Conservation (phyloP, 2,329 filamentous ascomycete genomes). For the Colletotrichum orchidophilum region DNA sequence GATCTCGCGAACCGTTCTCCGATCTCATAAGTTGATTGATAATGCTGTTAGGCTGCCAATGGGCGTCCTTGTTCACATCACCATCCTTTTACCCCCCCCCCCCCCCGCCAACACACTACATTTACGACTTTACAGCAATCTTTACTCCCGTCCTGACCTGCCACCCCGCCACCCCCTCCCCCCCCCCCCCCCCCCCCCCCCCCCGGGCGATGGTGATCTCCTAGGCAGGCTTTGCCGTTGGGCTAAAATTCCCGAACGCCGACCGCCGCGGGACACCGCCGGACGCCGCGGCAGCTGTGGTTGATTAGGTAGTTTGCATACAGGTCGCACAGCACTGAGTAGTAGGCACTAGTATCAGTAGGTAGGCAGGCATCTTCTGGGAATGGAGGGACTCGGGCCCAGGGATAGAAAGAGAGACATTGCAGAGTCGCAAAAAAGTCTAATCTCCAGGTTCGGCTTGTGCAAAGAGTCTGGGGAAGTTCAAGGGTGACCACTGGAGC, state of each 20-base stretch:
- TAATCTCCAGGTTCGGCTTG: not conserved
- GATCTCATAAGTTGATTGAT: not conserved
- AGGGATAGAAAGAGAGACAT: not conserved
- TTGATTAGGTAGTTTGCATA: too few species aligned
- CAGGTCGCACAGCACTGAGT: too few species aligned
- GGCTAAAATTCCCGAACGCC: slow-evolving; percentile 2
- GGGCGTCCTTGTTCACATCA: not conserved
- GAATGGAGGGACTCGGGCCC: not conserved
- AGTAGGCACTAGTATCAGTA: too few species aligned
- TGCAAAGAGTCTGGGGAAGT: slow-evolving; percentile 19
- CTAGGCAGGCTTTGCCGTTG: not conserved
- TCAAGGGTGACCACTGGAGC: not conserved
- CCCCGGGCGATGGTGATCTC: not conserved
- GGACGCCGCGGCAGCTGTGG: slow-evolving; percentile 17
- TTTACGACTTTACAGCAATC: too few species aligned
- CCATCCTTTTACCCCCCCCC: not conserved
- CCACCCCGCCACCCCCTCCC: too few species aligned
- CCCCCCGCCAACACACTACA: too few species aligned
- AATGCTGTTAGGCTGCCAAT: not conserved
- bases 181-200: not conserved
- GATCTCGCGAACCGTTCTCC: not conserved
- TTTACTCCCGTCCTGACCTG: too few species aligned
- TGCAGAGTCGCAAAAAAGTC: not conserved
- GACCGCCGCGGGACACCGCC: not conserved
- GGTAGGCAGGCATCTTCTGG: too few species aligned